Evolutionary conservation across 2,329 filamentous ascomycete genomes (phyloP), one percentile per base, ranked within the genome.

Genomic region (Colletotrichum spaethianum): DNA sequence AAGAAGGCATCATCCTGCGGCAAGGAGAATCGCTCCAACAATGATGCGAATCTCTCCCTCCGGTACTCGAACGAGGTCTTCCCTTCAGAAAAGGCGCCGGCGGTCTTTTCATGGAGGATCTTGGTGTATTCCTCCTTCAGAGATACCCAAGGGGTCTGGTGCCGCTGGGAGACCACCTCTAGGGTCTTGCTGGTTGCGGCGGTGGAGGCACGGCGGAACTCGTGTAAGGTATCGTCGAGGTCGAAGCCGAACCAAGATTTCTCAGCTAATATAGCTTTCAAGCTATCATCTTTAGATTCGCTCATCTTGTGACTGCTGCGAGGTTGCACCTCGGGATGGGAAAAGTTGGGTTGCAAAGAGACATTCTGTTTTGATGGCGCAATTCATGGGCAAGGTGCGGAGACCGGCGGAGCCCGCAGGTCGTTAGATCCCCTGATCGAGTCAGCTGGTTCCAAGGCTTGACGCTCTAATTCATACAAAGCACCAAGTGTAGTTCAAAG

Each of bases 221-320:
- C 80, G 69, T 87, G 86, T 1, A 87, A 77, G 0, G 85, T 86
- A 73, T 87, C 85, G 67, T 87, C 85, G 7, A 88, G 81, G 50
- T 87, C 85, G 63, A 87, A 87, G 1, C 82, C 83, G 46, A 85
- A 80, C 83, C 84, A 86, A 11, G 33, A 36, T 36, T 36, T 36
- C 33, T 36, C 33, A 36, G 33, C 33, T 11, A 36, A 36, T 1
- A 36, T 2, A 36, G 33, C 33, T 36, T 36, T 36, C 33, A 36
- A 36, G 33, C 8, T 36, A 36, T 8, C 11, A 36, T 36, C 33
- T 11, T 36, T 9, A 9, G 40, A 42, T 16, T 42, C 4, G 11
- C 18, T 14, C 40, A 42, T 42, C 8, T 42, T 42, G 8, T 6
- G 8, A 42, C 12, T 18, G 18, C 40, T 18, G 16, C 40, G 12